Conservation (phyloP, 2,329 filamentous ascomycete genomes). For the Byssoonygena ceratinophila region DNA sequence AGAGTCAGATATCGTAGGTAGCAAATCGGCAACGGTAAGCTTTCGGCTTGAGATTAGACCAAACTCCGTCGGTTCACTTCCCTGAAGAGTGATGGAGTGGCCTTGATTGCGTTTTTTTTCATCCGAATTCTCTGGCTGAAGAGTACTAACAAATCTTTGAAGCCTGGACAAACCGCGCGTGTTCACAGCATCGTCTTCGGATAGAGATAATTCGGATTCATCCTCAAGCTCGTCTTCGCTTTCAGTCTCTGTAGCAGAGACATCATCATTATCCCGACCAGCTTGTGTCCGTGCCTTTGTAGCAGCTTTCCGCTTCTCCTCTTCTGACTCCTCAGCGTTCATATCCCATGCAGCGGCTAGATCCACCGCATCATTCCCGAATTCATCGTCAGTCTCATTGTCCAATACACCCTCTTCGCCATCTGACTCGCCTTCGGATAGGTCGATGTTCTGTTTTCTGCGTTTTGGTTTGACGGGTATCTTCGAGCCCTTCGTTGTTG, state of each 20-base stretch:
- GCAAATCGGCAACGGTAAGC: constrained; percentile 63
- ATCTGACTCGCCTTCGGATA: constrained; percentile 42
- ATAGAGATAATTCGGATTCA: constrained; percentile 41
- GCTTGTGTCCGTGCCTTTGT: constrained; percentile 27
- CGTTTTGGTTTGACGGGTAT: constrained; percentile 18
- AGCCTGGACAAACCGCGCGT: constrained; percentile 51
- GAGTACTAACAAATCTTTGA: constrained; percentile 58
- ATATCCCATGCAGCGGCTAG: constrained; percentile 52
- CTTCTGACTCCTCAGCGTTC: constrained; percentile 42
- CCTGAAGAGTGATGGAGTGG: constrained; percentile 42
- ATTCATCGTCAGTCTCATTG: constrained; percentile 50
- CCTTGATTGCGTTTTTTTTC: constrained; percentile 24
- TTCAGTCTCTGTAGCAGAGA: constrained; percentile 40
- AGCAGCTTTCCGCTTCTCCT: constrained; percentile 21
- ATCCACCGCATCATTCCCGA: constrained; percentile 54
- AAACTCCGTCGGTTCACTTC: constrained; percentile 52
- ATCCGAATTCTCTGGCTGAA: constrained; percentile 38
- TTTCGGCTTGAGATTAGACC: constrained; percentile 52
- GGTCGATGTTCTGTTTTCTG: constrained; percentile 32
- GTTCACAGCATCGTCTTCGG: constrained; percentile 38
- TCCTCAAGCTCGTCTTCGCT: constrained; percentile 37
- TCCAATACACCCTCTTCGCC: constrained; percentile 26
- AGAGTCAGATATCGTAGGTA: constrained; percentile 61
- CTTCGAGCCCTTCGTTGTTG: constrained; percentile 27
- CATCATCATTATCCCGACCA: constrained; percentile 26